Percentiles rank a stretch among this genome's conserved stretches.
Conservation (phyloP, 176 grass and related monocot species). For the Carex cristatella region DNA sequence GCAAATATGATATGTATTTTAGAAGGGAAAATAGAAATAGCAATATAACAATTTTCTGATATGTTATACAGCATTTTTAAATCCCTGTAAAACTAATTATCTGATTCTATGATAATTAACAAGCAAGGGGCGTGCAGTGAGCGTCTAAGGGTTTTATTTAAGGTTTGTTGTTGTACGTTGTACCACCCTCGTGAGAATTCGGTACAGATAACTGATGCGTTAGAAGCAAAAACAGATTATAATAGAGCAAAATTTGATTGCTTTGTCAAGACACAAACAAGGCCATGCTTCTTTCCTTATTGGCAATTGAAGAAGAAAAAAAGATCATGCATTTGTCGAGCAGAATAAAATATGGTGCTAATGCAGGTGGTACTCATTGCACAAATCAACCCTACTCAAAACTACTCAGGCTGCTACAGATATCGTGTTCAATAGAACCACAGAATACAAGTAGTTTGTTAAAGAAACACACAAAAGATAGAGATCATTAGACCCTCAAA, state of each 20-base stretch:
- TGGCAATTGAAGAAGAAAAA: background rate
- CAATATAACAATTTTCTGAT: background rate
- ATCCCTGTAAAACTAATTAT: background rate
- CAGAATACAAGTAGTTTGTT: background rate
- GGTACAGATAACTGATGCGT: background rate
- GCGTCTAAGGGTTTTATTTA: background rate
- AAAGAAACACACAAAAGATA: conserved; percentile 4
- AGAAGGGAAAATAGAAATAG: no score
- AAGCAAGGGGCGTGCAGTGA: background rate
- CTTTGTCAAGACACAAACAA: background rate
- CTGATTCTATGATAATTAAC: no score
- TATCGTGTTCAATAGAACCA: background rate
- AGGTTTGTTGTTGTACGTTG: background rate
- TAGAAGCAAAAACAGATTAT: background rate
- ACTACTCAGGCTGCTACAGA: background rate
- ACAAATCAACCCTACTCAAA: background rate
- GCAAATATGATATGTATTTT: no score
- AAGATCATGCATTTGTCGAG: background rate
- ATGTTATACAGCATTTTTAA: background rate
- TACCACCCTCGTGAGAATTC: background rate
- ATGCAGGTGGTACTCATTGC: background rate
- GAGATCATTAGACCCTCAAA: conserved; percentile 12
- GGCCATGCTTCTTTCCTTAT: background rate
- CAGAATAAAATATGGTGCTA: background rate
- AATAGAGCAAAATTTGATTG: background rate